Base-by-base conservation (phyloP, 2,329 filamentous ascomycete species). In the Huntiella bhutanensis region DNA sequence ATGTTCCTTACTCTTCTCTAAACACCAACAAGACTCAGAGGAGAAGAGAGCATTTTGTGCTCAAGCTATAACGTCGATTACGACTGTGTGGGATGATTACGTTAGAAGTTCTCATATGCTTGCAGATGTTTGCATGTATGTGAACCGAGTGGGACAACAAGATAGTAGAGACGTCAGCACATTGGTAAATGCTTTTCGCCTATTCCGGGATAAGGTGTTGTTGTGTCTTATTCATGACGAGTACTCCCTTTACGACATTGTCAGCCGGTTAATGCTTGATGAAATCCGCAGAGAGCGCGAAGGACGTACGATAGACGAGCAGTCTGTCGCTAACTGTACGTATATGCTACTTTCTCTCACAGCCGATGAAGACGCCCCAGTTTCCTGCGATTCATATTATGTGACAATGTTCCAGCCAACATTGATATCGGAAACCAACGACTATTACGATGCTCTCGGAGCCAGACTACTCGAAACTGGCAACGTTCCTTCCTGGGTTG, bases 91-190 rank as follows among this genome's bases (percentile, higher is more conserved):
- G 85, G 76, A 86, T 51, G 82, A 92, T 52, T 87, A 98, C 58
- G 83, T 87, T 58, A 74, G 82, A 48, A 87, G 82, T 39, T 94
- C 94, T 83, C 86, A 85, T 57, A 96, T 96, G 88, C 80, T 85
- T 43, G 86, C 87, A 3, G 91, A 96, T 60, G 85, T 96, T 32
- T 69, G 96, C 44, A 95, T 96, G 86, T 95, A 95, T 58, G 84
- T 98, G 69, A 88, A 98, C 58, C 80, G 86, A 43, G 79, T 87
- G 22, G 86, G 82, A 56, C 80, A 77, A 43, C 68, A 77, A 33
- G 85, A 92, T 52, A 56, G 63, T 4, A 73, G 77, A 50, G 71
- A 75, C 4, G 79, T 84, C 0, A 81, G 82, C 0, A 91, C 95
- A 46, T 95, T 87, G 58, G 74, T 80, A 11, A 75, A 81, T 7